Percentiles rank a stretch among this genome's conserved stretches.
phyloP scores from a whole-genome alignment of 164 flowering plant genomes.

The Akebia trifoliata region DNA sequence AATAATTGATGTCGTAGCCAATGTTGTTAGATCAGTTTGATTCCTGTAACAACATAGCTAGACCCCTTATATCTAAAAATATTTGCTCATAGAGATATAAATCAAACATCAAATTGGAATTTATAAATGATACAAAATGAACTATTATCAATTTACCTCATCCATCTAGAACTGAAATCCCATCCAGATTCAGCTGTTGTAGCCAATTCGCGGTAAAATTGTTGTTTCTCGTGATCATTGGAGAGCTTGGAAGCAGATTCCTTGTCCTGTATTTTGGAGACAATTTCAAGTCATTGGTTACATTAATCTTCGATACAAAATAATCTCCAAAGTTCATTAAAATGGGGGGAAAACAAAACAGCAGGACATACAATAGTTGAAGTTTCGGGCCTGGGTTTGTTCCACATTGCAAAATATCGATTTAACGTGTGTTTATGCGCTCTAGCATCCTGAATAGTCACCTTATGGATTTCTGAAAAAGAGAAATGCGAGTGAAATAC shows the following conservation, averaged over 20 bases:
- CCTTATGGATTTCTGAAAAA: slow-evolving; percentile 55
- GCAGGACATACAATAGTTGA: slow-evolving; percentile 50
- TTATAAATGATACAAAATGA: no score
- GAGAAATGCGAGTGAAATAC: background rate
- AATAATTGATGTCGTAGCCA: slow-evolving; percentile 67
- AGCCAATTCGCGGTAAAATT: slow-evolving; percentile 71
- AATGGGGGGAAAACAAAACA: background rate
- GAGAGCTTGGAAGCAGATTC: slow-evolving; percentile 55
- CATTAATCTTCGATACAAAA: no score
- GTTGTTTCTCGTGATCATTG: slow-evolving; percentile 39
- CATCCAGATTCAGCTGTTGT: slow-evolving; percentile 94
- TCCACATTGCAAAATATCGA: slow-evolving; percentile 92
- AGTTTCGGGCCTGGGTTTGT: slow-evolving; percentile 91
- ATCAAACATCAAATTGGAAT: no score
- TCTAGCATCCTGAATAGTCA: slow-evolving; percentile 50
- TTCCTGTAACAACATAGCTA: slow-evolving; percentile 54
- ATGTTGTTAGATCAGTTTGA: slow-evolving; percentile 62
- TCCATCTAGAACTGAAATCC: slow-evolving; percentile 98
- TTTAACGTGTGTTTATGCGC: slow-evolving; percentile 44
- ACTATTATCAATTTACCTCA: no score
- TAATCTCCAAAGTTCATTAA: no score
- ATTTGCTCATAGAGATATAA: no score
- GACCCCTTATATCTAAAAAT: no score
- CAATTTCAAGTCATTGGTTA: no score
- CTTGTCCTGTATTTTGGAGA: slow-evolving; percentile 73